Evolutionary conservation across 371 early-diverging fungal species (phyloP).

Genomic region (Rhizomucor pusillus): DNA sequence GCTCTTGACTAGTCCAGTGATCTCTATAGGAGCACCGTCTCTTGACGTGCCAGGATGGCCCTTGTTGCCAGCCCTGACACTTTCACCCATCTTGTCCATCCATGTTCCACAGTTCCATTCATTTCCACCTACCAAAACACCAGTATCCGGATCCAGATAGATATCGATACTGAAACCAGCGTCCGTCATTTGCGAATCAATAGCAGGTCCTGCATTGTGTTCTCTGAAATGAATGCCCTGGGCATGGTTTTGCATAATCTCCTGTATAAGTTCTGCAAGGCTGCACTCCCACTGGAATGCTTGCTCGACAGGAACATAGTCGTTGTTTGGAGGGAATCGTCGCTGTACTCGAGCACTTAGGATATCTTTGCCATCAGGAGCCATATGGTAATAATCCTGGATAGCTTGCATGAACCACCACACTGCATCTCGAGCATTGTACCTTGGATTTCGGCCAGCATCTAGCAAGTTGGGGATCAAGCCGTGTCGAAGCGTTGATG

Average conservation of each 20-base stretch:
- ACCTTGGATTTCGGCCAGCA: conserved; percentile 80
- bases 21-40: conserved; percentile 92
- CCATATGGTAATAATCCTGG: conserved; percentile 77
- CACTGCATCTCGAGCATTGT: conserved; percentile 94
- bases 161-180: conserved; percentile 87
- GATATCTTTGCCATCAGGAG: conserved; percentile 77
- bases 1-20: conserved; percentile 85
- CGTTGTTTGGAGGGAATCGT: conserved; percentile 80
- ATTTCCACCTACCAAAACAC: conserved; percentile 88
- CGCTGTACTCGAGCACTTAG: conserved; percentile 70
- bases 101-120: conserved; percentile 96
- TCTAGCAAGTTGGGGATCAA: conserved; percentile 95
- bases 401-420: conserved; percentile 96
- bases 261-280: conserved; percentile 86
- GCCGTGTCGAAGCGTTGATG: conserved; percentile 86
- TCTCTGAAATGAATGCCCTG: conserved; percentile 93
- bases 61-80: conserved; percentile 83
- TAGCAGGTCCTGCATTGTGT: conserved; percentile 86
- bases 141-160: conserved; percentile 66
- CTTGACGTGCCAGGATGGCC: conserved; percentile 94
- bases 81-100: conserved; percentile 99
- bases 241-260: conserved; percentile 90
- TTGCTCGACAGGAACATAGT: conserved; percentile 67
- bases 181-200: conserved; percentile 91
- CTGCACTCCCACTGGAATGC: conserved; percentile 64